Evolutionary conservation across 768 basidiomycete genomes (phyloP), one percentile per base, ranked within the genome.

Genomic region (Clitopilus hobsonii): DNA sequence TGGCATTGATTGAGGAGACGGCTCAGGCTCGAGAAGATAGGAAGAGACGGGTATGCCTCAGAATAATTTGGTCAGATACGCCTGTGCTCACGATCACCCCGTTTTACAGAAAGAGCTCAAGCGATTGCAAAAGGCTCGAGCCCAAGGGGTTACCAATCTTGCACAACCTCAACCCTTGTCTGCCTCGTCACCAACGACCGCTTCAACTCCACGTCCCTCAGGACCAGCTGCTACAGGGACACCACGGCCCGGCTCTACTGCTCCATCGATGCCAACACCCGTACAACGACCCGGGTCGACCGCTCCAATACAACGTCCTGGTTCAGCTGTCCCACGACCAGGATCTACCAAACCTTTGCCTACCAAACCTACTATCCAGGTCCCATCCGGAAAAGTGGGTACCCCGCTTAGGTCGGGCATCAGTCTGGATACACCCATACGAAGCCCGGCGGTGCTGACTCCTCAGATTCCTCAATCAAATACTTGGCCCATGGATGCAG

Each of bases 21-120:
- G 81, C 85, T 0, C 88, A 89, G 69, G 88, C 87, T 38, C 74
- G 84, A 54, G 88, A 89, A 68, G 88, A 89, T 70, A 76, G 87
- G 66, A 89, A 84, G 76, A 85, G 82, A 72, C 81, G 86, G 75
- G 87, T 88, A 49, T 62, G 86, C 80, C 51, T 24, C 51, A 27
- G 18, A 30, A 32, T 50, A 20, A 20, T 38, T 20, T 54, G 24
- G 38, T 14, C 29, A 36, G 18, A 14, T 26, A 29, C 38, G 50
- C 27, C 28, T 55, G 22, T 51, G 25, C 3, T 27, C 25, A 20
- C 29, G 18, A 14, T 24, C 26, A n/a, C n/a, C 18, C 24, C 11
- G 47, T 5, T 20, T 13, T 55, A 63, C 70, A 89, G 85, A 89
- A 88, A 73, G 88, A 89, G 68, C 74, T 82, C 60, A 88, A 83